These are phyloP conservation scores for Linnemannia schmuckeri DNA, from an alignment of 192 early-diverging fungal species.

Conservation along the genomic window DNA sequence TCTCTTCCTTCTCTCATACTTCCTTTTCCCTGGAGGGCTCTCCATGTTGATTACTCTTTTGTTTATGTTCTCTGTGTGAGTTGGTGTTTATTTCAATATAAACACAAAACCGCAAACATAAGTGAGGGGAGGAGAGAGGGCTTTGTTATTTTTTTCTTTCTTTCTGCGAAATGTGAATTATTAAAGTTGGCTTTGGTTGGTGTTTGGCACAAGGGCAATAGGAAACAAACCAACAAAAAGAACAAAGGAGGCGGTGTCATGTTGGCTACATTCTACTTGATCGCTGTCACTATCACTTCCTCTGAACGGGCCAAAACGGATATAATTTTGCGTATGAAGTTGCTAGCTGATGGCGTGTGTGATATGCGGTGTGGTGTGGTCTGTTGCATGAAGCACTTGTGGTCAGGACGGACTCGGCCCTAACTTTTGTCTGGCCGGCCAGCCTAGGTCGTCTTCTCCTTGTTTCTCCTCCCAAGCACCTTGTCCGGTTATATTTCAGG, in stretches of 20 bases:
- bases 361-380: too few species aligned
- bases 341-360: too few species aligned
- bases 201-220: conserved; percentile 3
- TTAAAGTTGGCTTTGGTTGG: conserved; percentile 3
- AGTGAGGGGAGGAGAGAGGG: background rate
- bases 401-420: too few species aligned
- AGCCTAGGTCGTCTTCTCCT: too few species aligned
- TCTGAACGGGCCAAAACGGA: background rate
- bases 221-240: background rate
- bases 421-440: too few species aligned
- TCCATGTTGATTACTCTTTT: background rate
- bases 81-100: background rate
- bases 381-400: too few species aligned
- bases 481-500: background rate
- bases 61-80: background rate
- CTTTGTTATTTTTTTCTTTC: background rate
- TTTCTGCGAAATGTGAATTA: conserved; percentile 5
- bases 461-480: background rate
- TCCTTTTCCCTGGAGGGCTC: background rate
- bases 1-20: background rate
- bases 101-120: background rate
- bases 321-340: too few species aligned
- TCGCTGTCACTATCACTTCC: background rate
- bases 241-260: background rate
- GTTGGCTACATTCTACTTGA: background rate